Percentiles rank a stretch among this genome's conserved stretches.
Conservation (phyloP, 176 grass and related monocot genomes). For the Typha latifolia region DNA sequence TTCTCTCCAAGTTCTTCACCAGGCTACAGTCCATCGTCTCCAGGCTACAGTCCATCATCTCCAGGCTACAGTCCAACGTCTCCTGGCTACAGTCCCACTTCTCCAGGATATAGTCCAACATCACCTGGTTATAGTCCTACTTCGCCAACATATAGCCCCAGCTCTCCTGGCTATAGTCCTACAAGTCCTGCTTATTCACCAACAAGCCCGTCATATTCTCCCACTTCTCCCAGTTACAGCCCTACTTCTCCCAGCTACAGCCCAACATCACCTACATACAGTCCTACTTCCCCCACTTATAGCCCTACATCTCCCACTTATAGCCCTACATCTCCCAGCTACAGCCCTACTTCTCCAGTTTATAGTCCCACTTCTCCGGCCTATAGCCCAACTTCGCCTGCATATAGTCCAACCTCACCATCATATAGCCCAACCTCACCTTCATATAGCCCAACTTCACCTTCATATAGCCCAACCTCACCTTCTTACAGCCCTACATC, state of each 20-base stretch:
- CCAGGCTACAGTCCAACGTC: slow-evolving; percentile 44
- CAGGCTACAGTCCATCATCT: slow-evolving; percentile 61
- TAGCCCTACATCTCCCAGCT: slow-evolving; percentile 43
- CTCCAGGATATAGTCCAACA: slow-evolving; percentile 46
- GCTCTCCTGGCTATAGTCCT: slow-evolving; percentile 48
- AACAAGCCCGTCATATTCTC: slow-evolving; percentile 48
- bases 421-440: slow-evolving; percentile 46
- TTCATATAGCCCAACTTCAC: slow-evolving; percentile 36
- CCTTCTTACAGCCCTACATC: slow-evolving; percentile 46
- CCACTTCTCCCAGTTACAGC: slow-evolving; percentile 48
- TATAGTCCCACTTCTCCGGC: slow-evolving; percentile 51
- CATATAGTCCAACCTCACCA: slow-evolving; percentile 43
- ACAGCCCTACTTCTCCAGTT: slow-evolving; percentile 54
- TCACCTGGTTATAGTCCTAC: slow-evolving; percentile 46
- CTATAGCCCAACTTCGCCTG: slow-evolving; percentile 47
- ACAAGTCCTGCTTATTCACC: slow-evolving; percentile 64
- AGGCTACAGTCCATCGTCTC: slow-evolving; percentile 69
- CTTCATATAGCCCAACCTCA: slow-evolving; percentile 40
- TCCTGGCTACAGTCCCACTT: slow-evolving; percentile 44
- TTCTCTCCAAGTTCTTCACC: slow-evolving; percentile 77
- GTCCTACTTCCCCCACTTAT: slow-evolving; percentile 48
- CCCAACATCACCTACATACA: slow-evolving; percentile 49
- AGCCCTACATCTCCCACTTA: slow-evolving; percentile 56
- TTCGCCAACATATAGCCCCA: slow-evolving; percentile 49
- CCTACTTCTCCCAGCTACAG: slow-evolving; percentile 55